phyloP scores from a whole-genome alignment of 805 yeast species.

The Candida tammaniensis region DNA sequence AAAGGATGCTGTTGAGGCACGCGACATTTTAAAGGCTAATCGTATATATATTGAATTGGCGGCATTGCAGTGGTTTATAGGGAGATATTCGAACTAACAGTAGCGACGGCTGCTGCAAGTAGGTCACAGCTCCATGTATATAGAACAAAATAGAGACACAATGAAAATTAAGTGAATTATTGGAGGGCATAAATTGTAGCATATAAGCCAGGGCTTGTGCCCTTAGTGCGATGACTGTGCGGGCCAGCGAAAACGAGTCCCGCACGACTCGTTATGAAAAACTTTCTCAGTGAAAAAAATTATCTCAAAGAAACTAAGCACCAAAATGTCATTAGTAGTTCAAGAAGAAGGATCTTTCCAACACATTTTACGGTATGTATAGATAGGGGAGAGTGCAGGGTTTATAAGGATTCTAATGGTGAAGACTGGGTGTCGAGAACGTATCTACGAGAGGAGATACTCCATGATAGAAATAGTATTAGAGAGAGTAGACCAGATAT shows the following conservation, averaged over 20 bases:
- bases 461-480: no score
- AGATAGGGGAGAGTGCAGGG: background rate
- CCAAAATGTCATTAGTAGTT: constrained; percentile 91
- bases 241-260: constrained; percentile 1
- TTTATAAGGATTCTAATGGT: no score
- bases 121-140: no score
- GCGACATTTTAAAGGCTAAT: constrained; percentile 79
- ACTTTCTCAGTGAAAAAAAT: constrained; percentile 11
- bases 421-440: no score
- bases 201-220: constrained; percentile 18
- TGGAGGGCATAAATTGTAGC: no score
- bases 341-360: constrained; percentile 99
- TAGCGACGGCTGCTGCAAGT: no score
- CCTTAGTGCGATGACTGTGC: constrained; percentile 14
- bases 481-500: no score
- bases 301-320: constrained; percentile 6
- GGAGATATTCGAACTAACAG: constrained; percentile 30
- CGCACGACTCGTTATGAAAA: constrained; percentile 13
- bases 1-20: constrained; percentile 77
- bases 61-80: constrained; percentile 62
- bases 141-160: no score
- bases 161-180: no score
- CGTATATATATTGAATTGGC: constrained; percentile 68
- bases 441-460: no score
- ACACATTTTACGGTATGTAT: constrained; percentile 98